Percentiles rank a stretch among this genome's conserved stretches.
Conservation (phyloP, 2,329 filamentous ascomycete genomes). For the Macrophomina phaseolina region DNA sequence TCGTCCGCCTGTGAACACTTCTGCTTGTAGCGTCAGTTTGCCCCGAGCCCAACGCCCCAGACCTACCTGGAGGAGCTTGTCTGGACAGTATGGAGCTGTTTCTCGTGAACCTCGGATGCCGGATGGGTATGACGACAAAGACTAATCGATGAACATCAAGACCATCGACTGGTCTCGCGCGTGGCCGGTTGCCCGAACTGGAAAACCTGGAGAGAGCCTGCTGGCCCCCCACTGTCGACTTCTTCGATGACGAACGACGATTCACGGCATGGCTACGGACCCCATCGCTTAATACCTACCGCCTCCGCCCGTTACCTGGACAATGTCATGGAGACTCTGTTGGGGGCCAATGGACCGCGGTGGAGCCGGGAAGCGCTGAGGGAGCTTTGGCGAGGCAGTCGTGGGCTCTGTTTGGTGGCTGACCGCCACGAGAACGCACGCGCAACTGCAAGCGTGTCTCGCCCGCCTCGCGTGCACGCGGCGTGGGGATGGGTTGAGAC, state of each 20-base stretch:
- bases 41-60: constrained; percentile 3
- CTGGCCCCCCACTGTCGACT: neutral
- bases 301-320: constrained; percentile 8
- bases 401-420: neutral
- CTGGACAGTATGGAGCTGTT: neutral
- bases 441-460: neutral
- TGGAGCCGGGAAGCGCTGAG: constrained; percentile 21
- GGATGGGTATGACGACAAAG: constrained; percentile 6
- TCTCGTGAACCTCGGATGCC: neutral
- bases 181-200: constrained; percentile 9
- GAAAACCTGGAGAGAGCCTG: neutral
- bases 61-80: constrained; percentile 12
- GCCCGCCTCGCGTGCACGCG: constrained; percentile 13
- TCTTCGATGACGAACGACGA: neutral
- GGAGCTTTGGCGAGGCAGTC: neutral
- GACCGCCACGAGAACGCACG: constrained; percentile 11
- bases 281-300: neutral
- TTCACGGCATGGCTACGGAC: constrained; percentile 5
- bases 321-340: constrained; percentile 1
- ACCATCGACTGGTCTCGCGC: neutral
- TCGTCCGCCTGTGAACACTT: constrained; percentile 17
- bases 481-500: constrained; percentile 19
- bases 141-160: neutral
- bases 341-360: constrained; percentile 13
- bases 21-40: constrained; percentile 2